Evolutionary conservation across 805 yeast species (phyloP).

Genomic region (Schizosaccharomyces pombe): DNA sequence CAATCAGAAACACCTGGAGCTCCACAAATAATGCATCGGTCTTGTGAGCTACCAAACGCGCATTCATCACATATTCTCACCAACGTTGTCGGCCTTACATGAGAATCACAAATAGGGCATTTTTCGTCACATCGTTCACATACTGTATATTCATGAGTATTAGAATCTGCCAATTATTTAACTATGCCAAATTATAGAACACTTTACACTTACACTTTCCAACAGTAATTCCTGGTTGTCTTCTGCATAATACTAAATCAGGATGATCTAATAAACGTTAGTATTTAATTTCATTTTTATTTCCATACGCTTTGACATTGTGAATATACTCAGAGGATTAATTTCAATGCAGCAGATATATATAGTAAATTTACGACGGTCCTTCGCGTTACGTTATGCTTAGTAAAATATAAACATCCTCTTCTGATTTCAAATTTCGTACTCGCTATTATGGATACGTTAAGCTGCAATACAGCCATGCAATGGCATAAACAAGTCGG

Average conservation of each 20-base stretch:
- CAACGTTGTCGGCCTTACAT: conserved; percentile 35
- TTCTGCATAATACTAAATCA: conserved; percentile 62
- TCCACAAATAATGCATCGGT: conserved; percentile 62
- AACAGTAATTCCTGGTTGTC: conserved; percentile 50
- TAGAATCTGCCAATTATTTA: not conserved
- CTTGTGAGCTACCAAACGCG: conserved; percentile 40
- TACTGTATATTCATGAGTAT: conserved; percentile 15
- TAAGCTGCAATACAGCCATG: too few relatives aligned
- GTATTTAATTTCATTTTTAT: not conserved
- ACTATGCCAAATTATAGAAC: not conserved
- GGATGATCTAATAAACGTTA: conserved; percentile 27
- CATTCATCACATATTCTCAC: conserved; percentile 72
- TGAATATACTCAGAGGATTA: too few relatives aligned
- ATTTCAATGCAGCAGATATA: too few relatives aligned
- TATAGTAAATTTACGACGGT: too few relatives aligned
- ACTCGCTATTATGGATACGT: too few relatives aligned
- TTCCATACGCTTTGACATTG: conserved; percentile 1
- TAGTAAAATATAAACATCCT: too few relatives aligned
- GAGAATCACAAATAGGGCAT: conserved; percentile 77
- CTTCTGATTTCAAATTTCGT: too few relatives aligned
- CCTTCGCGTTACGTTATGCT: too few relatives aligned
- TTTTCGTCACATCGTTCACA: conserved; percentile 78
- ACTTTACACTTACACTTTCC: conserved; percentile 21
- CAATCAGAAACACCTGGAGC: conserved; percentile 42
- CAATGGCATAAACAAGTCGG: too few relatives aligned